Evolutionary conservation across 2,329 filamentous ascomycete species (phyloP).

Genomic region (Beauveria caledonica): DNA sequence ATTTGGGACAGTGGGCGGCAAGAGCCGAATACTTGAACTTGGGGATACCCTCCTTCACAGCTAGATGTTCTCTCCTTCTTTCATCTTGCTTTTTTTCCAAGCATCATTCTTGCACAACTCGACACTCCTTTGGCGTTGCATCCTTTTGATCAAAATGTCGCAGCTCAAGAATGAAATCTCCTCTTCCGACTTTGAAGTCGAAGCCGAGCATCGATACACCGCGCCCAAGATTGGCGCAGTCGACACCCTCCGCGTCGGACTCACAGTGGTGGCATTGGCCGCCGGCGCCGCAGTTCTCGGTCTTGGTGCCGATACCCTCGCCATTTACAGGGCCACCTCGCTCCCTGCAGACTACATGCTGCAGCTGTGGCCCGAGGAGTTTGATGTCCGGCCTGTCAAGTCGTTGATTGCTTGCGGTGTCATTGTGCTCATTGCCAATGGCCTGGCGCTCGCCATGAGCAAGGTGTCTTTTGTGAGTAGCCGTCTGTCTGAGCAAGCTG

Average conservation of each 20-base stretch:
- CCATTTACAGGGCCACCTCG: slow-evolving; percentile 47
- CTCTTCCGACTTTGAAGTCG: slow-evolving; percentile 41
- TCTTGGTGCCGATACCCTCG: slow-evolving; percentile 44
- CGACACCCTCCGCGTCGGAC: slow-evolving; percentile 36
- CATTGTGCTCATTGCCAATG: slow-evolving; percentile 41
- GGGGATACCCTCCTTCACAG: neutral
- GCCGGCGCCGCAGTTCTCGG: slow-evolving; percentile 45
- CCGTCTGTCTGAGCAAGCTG: neutral
- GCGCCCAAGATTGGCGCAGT: slow-evolving; percentile 32
- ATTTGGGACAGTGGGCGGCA: neutral
- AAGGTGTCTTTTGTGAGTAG: slow-evolving; percentile 42
- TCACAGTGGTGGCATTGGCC: slow-evolving; percentile 42
- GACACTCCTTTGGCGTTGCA: neutral
- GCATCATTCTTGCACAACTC: neutral
- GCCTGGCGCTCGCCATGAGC: slow-evolving; percentile 38
- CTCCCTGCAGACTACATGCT: slow-evolving; percentile 39
- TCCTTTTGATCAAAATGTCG: slow-evolving; percentile 21
- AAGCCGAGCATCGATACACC: slow-evolving; percentile 28
- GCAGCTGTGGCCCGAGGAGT: slow-evolving; percentile 49
- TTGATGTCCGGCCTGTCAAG: slow-evolving; percentile 48
- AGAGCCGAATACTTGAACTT: slow-evolving; percentile 4
- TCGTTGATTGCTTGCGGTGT: slow-evolving; percentile 45
- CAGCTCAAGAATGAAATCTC: slow-evolving; percentile 32
- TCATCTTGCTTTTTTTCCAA: neutral
- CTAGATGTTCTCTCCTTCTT: neutral